Base-by-base conservation (phyloP, 2,329 filamentous ascomycete species). In the Fusarium succisae region DNA sequence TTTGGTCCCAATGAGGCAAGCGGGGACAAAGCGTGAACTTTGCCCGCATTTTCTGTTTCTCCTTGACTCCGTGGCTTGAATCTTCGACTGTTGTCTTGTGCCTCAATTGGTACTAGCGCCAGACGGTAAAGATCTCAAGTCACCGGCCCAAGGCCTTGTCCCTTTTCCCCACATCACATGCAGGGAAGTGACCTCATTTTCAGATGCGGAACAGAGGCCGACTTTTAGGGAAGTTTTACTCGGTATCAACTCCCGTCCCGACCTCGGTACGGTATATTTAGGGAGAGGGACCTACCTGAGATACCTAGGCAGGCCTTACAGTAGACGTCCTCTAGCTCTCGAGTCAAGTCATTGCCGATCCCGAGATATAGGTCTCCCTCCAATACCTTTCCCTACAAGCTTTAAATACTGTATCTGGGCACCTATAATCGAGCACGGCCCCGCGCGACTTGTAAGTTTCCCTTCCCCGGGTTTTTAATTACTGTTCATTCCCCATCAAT, bases 131-230 rank as follows among this genome's bases (percentile, higher is more conserved):
- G 61, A 54, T 63, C 43, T 63, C 18, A 55, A 57, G 55, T 24
- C 69, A 39, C 62, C 61, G 39, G 44, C 28, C 24, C 38, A 59
- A 63, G 54, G 43, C n/a, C 45, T 32, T 70, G 62, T 48, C 10
- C 53, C 50, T 48, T 53, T 67, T 66, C 72, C 72, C 74, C 72
- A 76, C 74, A 65, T 79, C 77, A 79, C 77, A 79, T 79, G 77
- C 73, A 57, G 68, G 60, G 57, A 69, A 51, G 56, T 79, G 77
- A 78, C 76, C 68, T 79, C 77, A 78, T 77, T 73, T 65, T 76
- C 70, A 75, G 70, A 72, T 74, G 73, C 70, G 74, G 72, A 76
- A 73, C 69, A 64, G 61, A 65, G 58, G 48, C 72, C 69, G 66
- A 69, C 53, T 72, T 58, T 56, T 61, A 72, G 67, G 66, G 55